Base-by-base conservation (phyloP, 2,329 filamentous ascomycete species). In the Fusarium tuaranense region DNA sequence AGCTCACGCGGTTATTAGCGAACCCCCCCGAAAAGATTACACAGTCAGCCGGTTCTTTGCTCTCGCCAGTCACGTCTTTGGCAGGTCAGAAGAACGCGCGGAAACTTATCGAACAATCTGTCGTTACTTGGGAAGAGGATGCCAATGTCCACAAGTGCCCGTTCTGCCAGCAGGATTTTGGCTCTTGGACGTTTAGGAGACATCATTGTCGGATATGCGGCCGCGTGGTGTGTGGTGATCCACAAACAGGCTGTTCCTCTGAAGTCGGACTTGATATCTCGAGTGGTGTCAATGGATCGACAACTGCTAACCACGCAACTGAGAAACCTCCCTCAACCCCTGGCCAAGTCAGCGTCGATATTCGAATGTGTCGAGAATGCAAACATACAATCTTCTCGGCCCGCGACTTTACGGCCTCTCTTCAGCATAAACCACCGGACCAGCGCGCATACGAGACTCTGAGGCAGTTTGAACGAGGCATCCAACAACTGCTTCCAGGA, bases 161-260 rank as follows among this genome's bases (percentile, higher is more conserved):
- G 0, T 98, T 98, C 80, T 99, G 97, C 79, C 94, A 97, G 80
- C 97, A 99, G 79, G 95, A 98, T 67, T 99, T 99, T 82, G 93
- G 95, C 1, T 93, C 92, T 16, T 98, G 98, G 89, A 94, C 95
- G 2, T 97, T 98, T 79, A 91, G 97, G 78, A 88, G 97, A 76
- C 97, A 98, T 82, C 97, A 99, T 83, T 99, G 97, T 83, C 91
- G 97, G 65, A 92, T 97, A 83, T 99, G 97, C 79, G 97, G 97
- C 5, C 91, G 93, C 51, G 95, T 99, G 0, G 95, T 99, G 0
- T 99, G 97, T 80, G 95, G 95, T 14, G 97, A 99, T 82, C 90
- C 90, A 0, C 89, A 90, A 67, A 99, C 97, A 0, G 91, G 84
- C 5, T 99, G 97, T 82, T 99, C 97, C 1, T 91, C 87, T 10